Base-by-base conservation (phyloP, 2,329 filamentous ascomycete genomes). In the Colletotrichum limetticola region DNA sequence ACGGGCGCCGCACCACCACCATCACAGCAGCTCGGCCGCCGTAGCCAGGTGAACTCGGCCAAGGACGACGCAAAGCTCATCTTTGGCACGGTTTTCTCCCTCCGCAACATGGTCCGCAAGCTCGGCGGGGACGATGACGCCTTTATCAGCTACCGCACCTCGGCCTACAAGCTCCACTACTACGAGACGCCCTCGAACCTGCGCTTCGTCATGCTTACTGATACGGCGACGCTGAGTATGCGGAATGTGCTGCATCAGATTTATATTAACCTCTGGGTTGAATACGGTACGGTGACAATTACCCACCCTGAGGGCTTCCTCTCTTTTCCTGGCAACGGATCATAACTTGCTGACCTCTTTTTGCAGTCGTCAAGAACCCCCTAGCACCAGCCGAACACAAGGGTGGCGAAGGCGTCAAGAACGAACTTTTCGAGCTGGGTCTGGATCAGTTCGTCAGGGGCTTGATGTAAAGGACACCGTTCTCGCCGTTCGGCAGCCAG, bases 161-260 rank as follows among this genome's bases (percentile, higher is more conserved):
- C 90, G 77, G 93, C 98, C 84, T 99, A 99, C 88, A 98, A 98
- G 85, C 90, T 99, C 78, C 97, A 99, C 85, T 99, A 97, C 87
- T 99, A 98, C 88, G 97, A 99, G 87, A 98, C 97, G 14, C 95
- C 95, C 1, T 97, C 95, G 65, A 97, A 94, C 82, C 92, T 97
- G 83, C 97, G 98, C 80, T 97, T 98, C 80, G 95, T 98, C 80
- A 94, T 99, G 92, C 88, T 98, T 80, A 98, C 97, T 28, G 97
- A 98, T 84, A 94, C 94, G 49, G 93, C 91, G 76, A 94, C 94
- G 71, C 90, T 93, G 76, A 98, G 95, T 83, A 96, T 99, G 91
- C 91, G 95, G 57, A 95, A 97, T 78, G 96, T 97, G 26, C 85
- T 99, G 79, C 95, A 99, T 82, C 97, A 99, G 88, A 98, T 99